These are phyloP conservation scores for Xylaria sp. DNA, from an alignment of 2,329 filamentous ascomycete genomes.

Conservation along the genomic window DNA sequence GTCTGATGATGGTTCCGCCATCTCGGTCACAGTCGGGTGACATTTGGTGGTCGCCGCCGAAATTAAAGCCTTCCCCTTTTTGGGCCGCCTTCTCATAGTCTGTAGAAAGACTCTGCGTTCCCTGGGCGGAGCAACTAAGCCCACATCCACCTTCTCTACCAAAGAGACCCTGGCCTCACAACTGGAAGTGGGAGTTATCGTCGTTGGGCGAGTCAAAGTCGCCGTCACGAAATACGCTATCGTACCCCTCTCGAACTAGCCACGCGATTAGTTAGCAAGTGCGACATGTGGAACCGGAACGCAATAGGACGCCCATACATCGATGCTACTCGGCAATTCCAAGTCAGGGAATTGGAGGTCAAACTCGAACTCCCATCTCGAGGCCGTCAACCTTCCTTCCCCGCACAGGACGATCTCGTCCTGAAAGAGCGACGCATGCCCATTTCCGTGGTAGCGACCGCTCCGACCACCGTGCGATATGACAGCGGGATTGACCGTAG, in stretches of 20 bases:
- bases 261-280: conserved; percentile 34
- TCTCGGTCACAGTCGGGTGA: conserved; percentile 55
- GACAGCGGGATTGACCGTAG: conserved; percentile 56
- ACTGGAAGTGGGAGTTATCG: conserved; percentile 81
- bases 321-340: conserved; percentile 88
- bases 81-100: conserved; percentile 78
- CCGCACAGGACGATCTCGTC: conserved; percentile 84
- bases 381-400: conserved; percentile 78
- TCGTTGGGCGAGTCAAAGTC: conserved; percentile 87
- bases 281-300: conserved; percentile 21
- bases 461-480: conserved; percentile 53
- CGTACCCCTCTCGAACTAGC: conserved; percentile 91
- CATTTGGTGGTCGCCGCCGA: conserved; percentile 54
- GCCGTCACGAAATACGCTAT: conserved; percentile 92
- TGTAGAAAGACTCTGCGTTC: conserved; percentile 88
- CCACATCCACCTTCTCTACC: conserved; percentile 86
- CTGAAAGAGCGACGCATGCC: conserved; percentile 83
- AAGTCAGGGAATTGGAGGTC: conserved; percentile 76
- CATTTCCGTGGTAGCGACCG: conserved; percentile 76
- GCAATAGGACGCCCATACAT: conserved; percentile 68
- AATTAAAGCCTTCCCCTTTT: conserved; percentile 66
- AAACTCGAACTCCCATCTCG: conserved; percentile 83
- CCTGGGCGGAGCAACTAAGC: conserved; percentile 76
- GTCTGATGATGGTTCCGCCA: conserved; percentile 53
- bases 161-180: conserved; percentile 86